phyloP scores from a whole-genome alignment of 2,329 filamentous ascomycete genomes.

The Trichoderma breve region DNA sequence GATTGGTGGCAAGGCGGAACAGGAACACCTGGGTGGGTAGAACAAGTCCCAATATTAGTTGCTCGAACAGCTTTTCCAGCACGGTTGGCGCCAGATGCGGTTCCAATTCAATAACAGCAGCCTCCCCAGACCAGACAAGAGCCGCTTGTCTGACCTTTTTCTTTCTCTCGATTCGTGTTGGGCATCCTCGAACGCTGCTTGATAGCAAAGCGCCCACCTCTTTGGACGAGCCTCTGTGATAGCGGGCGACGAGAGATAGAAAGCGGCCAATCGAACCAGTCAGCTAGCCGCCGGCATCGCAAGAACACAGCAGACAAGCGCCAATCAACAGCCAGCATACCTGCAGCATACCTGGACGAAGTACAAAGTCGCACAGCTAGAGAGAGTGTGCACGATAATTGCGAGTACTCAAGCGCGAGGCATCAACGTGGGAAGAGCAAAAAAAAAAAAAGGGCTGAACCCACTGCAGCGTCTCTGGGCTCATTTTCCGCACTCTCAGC shows the following conservation, averaged over 20 bases:
- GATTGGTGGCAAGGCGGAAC: slow-evolving; percentile 15
- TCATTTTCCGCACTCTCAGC: neutral
- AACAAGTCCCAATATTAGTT: slow-evolving; percentile 9
- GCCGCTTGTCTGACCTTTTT: neutral
- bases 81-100: slow-evolving; percentile 1
- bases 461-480: neutral
- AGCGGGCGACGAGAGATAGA: neutral
- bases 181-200: neutral
- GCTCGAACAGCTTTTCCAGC: neutral
- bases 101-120: slow-evolving; percentile 15
- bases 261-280: neutral
- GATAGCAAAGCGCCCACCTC: neutral
- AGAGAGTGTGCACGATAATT: neutral
- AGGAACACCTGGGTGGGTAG: slow-evolving; percentile 9
- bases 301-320: neutral
- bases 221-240: neutral
- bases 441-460: neutral
- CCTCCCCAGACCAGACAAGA: slow-evolving; percentile 1
- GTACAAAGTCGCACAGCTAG: neutral
- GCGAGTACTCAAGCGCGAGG: neutral
- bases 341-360: neutral
- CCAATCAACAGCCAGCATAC: neutral
- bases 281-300: neutral
- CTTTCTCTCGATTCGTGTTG: neutral
- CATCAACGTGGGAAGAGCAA: neutral